A percentile compares a stretch with the other conserved stretches of the same genome.
Conservation (phyloP, 371 early-diverging fungal genomes). For the Conidiobolus incongruus region DNA sequence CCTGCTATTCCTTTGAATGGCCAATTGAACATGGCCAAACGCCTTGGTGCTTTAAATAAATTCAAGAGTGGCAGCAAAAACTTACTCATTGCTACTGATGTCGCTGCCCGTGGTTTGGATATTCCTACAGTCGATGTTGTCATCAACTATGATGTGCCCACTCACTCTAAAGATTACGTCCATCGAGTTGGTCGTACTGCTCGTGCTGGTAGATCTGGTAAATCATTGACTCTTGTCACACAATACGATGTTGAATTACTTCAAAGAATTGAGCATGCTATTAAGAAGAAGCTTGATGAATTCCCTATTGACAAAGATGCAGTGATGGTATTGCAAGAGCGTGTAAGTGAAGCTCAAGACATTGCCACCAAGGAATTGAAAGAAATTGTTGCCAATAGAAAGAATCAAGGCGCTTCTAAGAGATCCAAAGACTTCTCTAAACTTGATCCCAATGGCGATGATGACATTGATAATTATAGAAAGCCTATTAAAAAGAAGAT, state of each 20-base stretch:
- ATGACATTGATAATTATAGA: neutral
- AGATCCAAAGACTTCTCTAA: neutral
- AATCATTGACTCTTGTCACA: slow-evolving; percentile 87
- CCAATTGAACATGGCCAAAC: slow-evolving; percentile 75
- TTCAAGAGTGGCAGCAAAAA: slow-evolving; percentile 71
- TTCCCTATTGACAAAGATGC: slow-evolving; percentile 67
- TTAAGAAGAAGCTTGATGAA: slow-evolving; percentile 60
- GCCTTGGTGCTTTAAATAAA: slow-evolving; percentile 72
- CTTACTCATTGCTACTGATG: slow-evolving; percentile 92
- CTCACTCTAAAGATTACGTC: slow-evolving; percentile 81
- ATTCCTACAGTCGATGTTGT: slow-evolving; percentile 91
- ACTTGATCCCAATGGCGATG: neutral
- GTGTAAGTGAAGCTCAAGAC: slow-evolving; percentile 78
- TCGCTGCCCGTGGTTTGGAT: too few species aligned
- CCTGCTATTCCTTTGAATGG: slow-evolving; percentile 88
- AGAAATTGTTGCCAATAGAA: neutral
- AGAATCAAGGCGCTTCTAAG: neutral
- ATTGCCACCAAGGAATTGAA: slow-evolving; percentile 23
- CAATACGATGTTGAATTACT: slow-evolving; percentile 91
- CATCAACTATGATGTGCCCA: slow-evolving; percentile 93
- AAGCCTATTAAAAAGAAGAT: neutral
- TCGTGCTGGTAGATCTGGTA: slow-evolving; percentile 82
- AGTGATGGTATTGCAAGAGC: slow-evolving; percentile 75
- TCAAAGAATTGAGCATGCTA: slow-evolving; percentile 78
- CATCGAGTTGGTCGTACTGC: slow-evolving; percentile 97